Base-by-base conservation (phyloP, 805 yeast species). In the Priceomyces medius region DNA sequence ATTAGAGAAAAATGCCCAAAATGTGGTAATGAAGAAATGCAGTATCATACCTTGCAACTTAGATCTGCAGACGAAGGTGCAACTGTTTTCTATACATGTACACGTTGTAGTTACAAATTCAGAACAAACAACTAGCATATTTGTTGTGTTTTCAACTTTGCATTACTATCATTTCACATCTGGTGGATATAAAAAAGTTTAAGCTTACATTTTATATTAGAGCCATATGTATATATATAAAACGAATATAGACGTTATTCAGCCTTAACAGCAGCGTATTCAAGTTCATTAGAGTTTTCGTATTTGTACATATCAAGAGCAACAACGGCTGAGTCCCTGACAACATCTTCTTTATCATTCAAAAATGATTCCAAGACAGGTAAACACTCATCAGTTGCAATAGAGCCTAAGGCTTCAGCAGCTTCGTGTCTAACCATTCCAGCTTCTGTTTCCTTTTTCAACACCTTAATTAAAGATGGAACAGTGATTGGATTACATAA, bases 361-460 rank as follows among this genome's bases (percentile, higher is more conserved):
- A 90, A 76, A 63, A 86, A 86, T 34, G 81, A 71, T 61, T 85
- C 77, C 58, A 95, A 78, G 26, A 93, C 84, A 12, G 97, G 97
- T 50, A 91, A 74, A 28, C 91, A 96, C 44, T 91, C 97, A 56
- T 88, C 96, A 7, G 97, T 88, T 20, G 97, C 98, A 61, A 93
- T 93, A 20, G 96, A 80, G 20, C 99, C 99, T 55, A 95, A 76
- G 19, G 99, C 99, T 70, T 93, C 99, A 19, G 98, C 99, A 44
- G 98, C 99, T 71, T 93, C 99, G 62, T 93, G 99, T 70, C 99
- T 85, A 24, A 95, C 99, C 99, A 93, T 93, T 49, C 95, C 96
- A 40, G 95, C 98, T 71, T 93, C 97, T 12, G 66, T 58, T 45
- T 74, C 78, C 63, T 87, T 80, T 53, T 81, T 81, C 54, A 95